Conservation (phyloP, 169 alveolate genomes). For the Perkinsus chesapeaki region DNA sequence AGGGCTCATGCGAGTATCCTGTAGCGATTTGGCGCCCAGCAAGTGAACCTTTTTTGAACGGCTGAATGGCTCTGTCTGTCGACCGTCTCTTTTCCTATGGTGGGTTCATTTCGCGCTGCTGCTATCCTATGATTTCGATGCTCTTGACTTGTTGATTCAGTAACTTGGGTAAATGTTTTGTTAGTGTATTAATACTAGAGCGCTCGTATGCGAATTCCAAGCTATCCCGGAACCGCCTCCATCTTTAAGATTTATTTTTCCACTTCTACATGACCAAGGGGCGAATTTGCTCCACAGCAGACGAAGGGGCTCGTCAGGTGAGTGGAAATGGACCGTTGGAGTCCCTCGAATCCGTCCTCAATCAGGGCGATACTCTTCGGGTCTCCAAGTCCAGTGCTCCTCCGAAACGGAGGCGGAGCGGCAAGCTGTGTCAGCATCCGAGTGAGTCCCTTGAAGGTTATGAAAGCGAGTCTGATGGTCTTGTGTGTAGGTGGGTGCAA, state of each 20-base stretch:
- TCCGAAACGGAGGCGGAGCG: neutral
- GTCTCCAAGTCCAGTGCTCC: neutral
- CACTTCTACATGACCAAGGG: neutral
- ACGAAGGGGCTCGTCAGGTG: neutral
- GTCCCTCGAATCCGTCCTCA: neutral
- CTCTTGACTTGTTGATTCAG: neutral
- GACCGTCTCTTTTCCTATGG: neutral
- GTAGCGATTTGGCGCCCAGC: too few species aligned
- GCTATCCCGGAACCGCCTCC: too few species aligned
- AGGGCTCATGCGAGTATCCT: too few species aligned
- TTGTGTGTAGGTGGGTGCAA: neutral
- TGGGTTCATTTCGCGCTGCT: neutral
- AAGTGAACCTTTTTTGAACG: too few species aligned
- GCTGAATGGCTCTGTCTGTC: too few species aligned
- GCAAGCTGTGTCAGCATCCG: neutral
- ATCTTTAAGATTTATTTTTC: neutral
- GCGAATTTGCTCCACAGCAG: neutral
- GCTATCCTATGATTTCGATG: neutral
- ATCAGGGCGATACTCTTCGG: neutral
- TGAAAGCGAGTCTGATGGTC: too few species aligned
- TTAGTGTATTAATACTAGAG: neutral
- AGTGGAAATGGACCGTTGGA: neutral
- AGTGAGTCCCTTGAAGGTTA: neutral
- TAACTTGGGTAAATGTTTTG: neutral
- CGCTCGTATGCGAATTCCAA: neutral